These are phyloP conservation scores for Amanita muscaria DNA, from an alignment of 768 basidiomycete species.

Conservation along the genomic window DNA sequence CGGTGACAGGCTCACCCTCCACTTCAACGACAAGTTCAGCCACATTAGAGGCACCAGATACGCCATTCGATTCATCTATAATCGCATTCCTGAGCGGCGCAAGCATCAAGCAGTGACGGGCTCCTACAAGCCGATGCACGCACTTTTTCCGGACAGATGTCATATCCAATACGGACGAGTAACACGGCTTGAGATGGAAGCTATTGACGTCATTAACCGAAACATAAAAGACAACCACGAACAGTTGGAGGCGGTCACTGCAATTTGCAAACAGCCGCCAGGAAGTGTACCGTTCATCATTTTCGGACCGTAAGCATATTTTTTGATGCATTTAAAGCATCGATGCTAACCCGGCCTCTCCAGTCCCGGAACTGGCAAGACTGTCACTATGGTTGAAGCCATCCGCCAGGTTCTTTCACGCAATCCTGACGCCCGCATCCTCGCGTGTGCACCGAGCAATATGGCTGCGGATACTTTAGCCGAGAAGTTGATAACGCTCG, in stretches of 20 bases:
- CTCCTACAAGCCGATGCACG: constrained; percentile 26
- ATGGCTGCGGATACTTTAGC: constrained; percentile 58
- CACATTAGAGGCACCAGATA: constrained; percentile 30
- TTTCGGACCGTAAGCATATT: constrained; percentile 54
- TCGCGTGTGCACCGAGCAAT: constrained; percentile 63
- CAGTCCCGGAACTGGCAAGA: constrained; percentile 62
- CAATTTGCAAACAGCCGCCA: constrained; percentile 34
- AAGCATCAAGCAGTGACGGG: constrained; percentile 46
- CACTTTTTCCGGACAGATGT: constrained; percentile 37
- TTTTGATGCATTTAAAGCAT: too few species aligned
- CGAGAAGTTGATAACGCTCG: constrained; percentile 29
- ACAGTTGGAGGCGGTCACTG: constrained; percentile 42
- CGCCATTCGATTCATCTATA: constrained; percentile 49
- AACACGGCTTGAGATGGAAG: constrained; percentile 13
- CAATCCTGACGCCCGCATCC: constrained; percentile 35
- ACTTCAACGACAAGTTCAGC: constrained; percentile 38
- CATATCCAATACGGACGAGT: constrained; percentile 19
- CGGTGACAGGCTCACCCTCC: constrained; percentile 34
- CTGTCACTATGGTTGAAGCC: constrained; percentile 54
- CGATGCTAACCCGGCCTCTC: background rate
- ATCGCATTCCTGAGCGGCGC: constrained; percentile 42
- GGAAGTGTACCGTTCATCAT: constrained; percentile 49
- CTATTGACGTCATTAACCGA: constrained; percentile 21
- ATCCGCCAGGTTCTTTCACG: constrained; percentile 47
- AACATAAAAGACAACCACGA: constrained; percentile 32